Conservation (phyloP, 208 protist species). For the Porcisia deanei region DNA sequence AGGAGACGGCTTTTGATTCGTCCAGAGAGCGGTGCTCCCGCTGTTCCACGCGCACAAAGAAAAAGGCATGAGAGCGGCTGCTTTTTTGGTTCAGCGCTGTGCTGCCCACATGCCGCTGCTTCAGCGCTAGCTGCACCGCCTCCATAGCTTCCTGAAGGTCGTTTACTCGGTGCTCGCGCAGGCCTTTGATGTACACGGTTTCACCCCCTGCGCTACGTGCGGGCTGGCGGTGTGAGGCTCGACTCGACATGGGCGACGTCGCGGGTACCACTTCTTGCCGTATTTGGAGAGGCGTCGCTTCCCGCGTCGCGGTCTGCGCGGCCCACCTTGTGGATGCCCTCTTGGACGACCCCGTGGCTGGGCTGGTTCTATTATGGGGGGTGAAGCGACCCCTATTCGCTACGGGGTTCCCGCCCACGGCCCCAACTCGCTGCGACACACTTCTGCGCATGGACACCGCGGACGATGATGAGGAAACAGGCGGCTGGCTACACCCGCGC, state of each 20-base stretch:
- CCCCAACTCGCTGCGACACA: background rate
- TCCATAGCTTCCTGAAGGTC: constrained; percentile 43
- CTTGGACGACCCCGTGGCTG: background rate
- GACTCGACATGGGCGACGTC: background rate
- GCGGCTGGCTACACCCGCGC: background rate
- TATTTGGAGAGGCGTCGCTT: constrained; percentile 1
- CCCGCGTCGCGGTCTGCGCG: background rate
- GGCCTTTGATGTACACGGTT: constrained; percentile 46
- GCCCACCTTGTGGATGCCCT: background rate
- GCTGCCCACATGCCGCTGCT: constrained; percentile 49
- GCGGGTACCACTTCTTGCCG: background rate
- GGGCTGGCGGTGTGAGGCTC: background rate
- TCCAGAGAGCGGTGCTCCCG: constrained; percentile 4
- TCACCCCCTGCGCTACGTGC: background rate
- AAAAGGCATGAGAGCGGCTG: constrained; percentile 86
- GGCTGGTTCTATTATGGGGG: background rate
- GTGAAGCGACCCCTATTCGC: background rate
- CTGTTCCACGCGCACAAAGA: constrained; percentile 60
- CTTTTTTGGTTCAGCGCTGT: constrained; percentile 88
- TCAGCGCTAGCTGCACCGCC: constrained; percentile 34
- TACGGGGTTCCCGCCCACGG: background rate
- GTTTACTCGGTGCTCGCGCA: constrained; percentile 42
- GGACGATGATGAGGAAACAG: background rate
- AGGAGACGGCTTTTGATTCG: background rate
- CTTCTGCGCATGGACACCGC: background rate